phyloP scores from a whole-genome alignment of 2,329 filamentous ascomycete species.

The Fonsecaea erecta region DNA sequence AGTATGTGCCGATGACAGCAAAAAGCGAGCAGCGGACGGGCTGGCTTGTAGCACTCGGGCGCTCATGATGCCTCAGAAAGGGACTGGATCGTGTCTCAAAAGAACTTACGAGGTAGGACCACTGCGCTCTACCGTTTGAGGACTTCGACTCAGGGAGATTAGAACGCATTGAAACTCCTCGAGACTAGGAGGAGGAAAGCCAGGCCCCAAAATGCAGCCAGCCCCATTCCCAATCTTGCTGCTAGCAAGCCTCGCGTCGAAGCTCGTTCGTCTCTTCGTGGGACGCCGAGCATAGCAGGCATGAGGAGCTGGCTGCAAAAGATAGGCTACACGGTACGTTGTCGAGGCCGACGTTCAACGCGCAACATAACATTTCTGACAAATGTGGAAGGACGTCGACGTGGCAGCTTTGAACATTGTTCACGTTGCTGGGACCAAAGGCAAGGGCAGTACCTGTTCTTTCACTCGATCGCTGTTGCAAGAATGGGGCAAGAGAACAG shows the following conservation, averaged over 20 bases:
- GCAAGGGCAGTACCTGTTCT: constrained; percentile 86
- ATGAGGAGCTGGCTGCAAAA: constrained; percentile 13
- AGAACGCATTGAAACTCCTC: background rate
- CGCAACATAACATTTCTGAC: background rate
- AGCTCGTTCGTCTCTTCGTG: constrained; percentile 2
- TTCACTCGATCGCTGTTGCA: constrained; percentile 77
- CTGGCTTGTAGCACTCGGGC: background rate
- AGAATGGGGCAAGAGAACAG: constrained; percentile 52
- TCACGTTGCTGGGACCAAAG: constrained; percentile 91
- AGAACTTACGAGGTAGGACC: constrained; percentile 1
- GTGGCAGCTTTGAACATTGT: constrained; percentile 58
- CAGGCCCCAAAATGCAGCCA: background rate
- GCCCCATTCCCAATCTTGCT: background rate
- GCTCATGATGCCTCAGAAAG: background rate
- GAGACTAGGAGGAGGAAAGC: background rate
- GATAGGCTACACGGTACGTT: constrained; percentile 14
- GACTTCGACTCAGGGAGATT: background rate
- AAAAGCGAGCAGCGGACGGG: background rate
- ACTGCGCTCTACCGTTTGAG: background rate
- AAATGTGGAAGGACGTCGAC: constrained; percentile 4
- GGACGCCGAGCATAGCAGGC: constrained; percentile 10
- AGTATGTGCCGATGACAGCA: background rate
- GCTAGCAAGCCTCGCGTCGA: background rate
- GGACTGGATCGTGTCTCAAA: background rate
- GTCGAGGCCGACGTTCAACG: background rate